A percentile compares a stretch with the other conserved stretches of the same genome.
Conservation (phyloP, 2,329 filamentous ascomycete species). For the Botrytis galanthina region DNA sequence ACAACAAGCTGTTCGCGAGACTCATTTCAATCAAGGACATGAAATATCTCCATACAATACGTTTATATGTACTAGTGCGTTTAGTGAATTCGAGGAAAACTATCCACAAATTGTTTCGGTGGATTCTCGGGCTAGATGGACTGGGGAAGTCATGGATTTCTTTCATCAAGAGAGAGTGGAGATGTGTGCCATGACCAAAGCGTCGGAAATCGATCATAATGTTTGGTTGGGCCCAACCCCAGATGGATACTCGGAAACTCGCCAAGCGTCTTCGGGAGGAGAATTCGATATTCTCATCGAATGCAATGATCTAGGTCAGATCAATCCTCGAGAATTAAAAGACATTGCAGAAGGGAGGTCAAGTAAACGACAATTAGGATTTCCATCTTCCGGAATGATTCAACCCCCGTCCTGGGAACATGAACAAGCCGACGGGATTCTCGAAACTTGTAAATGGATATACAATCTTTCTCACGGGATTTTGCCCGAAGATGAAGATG, state of each 20-base stretch:
- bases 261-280: constrained; percentile 44
- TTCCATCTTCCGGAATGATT: constrained; percentile 92
- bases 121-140: constrained; percentile 67
- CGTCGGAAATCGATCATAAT: constrained; percentile 84
- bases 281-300: constrained; percentile 85
- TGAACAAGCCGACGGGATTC: constrained; percentile 75
- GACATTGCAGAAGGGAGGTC: constrained; percentile 55
- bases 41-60: constrained; percentile 73
- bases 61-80: constrained; percentile 67
- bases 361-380: constrained; percentile 54
- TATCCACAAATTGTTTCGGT: constrained; percentile 71
- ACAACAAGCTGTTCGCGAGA: constrained; percentile 71
- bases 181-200: constrained; percentile 90
- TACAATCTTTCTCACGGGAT: constrained; percentile 56
- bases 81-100: constrained; percentile 68
- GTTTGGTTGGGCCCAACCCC: constrained; percentile 89
- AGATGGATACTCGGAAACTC: constrained; percentile 51
- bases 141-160: constrained; percentile 81
- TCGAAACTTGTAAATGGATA: constrained; percentile 88
- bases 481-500: constrained; percentile 45
- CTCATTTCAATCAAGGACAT: constrained; percentile 55
- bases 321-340: constrained; percentile 67
- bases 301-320: constrained; percentile 77
- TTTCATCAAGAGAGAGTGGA: constrained; percentile 84
- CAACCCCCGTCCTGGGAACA: constrained; percentile 81